Evolutionary conservation across 352 stramenopile genomes (phyloP).

Genomic region (Phytopythium sindhum): DNA sequence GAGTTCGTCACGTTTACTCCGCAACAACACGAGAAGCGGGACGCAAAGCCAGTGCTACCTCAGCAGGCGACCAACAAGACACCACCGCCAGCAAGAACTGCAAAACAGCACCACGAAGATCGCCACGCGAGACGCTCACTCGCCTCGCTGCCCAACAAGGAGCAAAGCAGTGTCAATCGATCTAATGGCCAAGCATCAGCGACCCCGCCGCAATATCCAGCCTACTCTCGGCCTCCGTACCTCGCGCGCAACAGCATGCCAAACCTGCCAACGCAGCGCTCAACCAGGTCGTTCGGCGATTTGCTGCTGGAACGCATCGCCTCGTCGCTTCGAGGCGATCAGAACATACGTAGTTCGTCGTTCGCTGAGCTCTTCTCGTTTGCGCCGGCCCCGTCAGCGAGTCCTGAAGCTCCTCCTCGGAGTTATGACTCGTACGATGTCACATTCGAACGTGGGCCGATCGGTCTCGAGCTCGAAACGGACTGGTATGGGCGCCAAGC

Average conservation of each 20-base stretch:
- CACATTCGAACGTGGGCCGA: slow-evolving; percentile 56
- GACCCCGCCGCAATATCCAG: not conserved
- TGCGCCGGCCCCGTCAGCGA: slow-evolving; percentile 7
- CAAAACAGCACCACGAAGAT: slow-evolving; percentile 7
- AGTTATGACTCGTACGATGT: slow-evolving; percentile 74
- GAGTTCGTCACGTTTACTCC: slow-evolving; percentile 48
- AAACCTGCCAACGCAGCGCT: slow-evolving; percentile 11
- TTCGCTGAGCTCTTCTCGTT: slow-evolving; percentile 18
- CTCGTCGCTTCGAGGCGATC: slow-evolving; percentile 9
- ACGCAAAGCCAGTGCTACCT: not conserved
- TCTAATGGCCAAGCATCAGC: not conserved
- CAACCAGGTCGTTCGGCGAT: slow-evolving; percentile 14
- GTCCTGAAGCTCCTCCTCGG: slow-evolving; percentile 16
- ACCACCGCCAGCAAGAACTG: not conserved
- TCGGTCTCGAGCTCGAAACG: slow-evolving; percentile 66
- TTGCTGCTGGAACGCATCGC: slow-evolving; percentile 14
- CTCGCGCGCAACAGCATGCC: slow-evolving; percentile 22
- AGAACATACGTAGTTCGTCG: slow-evolving; percentile 13
- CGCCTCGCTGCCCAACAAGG: not conserved
- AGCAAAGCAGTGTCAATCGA: not conserved
- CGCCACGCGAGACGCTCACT: not conserved
- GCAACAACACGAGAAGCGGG: slow-evolving; percentile 7
- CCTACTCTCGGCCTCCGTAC: slow-evolving; percentile 5
- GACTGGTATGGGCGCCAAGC: slow-evolving; percentile 73
- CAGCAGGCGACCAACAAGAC: not conserved